Evolutionary conservation across 768 basidiomycete species (phyloP).

Genomic region (Boletus pseudo-olivaceus): DNA sequence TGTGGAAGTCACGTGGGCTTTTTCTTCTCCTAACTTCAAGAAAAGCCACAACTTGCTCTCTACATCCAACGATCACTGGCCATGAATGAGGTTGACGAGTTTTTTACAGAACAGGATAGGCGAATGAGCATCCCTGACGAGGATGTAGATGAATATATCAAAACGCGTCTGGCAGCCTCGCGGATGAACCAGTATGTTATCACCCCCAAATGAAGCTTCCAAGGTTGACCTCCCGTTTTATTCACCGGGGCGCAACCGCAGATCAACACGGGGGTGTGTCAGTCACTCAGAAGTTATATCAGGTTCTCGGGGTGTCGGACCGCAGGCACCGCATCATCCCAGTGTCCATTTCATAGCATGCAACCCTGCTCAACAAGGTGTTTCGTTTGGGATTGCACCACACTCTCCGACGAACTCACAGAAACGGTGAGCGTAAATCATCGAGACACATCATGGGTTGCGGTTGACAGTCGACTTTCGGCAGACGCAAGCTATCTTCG

Average conservation of each 20-base stretch:
- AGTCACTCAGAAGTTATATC: not conserved
- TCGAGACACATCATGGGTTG: not conserved
- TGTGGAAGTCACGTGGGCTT: slow-evolving; percentile 15
- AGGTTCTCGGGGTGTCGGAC: not conserved
- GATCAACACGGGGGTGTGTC: slow-evolving; percentile 1
- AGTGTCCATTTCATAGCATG: not conserved
- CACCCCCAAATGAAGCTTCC: not conserved
- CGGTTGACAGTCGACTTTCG: not conserved
- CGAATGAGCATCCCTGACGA: slow-evolving; percentile 54
- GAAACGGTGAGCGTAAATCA: slow-evolving; percentile 13
- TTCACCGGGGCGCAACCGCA: slow-evolving; percentile 3
- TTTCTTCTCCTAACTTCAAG: too few relatives aligned
- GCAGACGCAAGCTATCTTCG: slow-evolving; percentile 8
- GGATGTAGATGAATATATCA: slow-evolving; percentile 46
- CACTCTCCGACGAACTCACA: not conserved
- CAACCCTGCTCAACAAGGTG: not conserved
- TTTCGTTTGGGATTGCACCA: not conserved
- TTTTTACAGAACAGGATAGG: slow-evolving; percentile 53
- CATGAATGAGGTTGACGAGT: slow-evolving; percentile 40
- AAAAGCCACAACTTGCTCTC: not conserved
- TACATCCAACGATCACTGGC: not conserved
- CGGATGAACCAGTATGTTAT: slow-evolving; percentile 17
- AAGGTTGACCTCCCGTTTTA: not conserved
- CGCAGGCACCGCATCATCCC: not conserved
- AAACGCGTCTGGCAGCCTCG: slow-evolving; percentile 23